phyloP scores from a whole-genome alignment of 2,329 filamentous ascomycete genomes.

The Fusarium duplospermum region DNA sequence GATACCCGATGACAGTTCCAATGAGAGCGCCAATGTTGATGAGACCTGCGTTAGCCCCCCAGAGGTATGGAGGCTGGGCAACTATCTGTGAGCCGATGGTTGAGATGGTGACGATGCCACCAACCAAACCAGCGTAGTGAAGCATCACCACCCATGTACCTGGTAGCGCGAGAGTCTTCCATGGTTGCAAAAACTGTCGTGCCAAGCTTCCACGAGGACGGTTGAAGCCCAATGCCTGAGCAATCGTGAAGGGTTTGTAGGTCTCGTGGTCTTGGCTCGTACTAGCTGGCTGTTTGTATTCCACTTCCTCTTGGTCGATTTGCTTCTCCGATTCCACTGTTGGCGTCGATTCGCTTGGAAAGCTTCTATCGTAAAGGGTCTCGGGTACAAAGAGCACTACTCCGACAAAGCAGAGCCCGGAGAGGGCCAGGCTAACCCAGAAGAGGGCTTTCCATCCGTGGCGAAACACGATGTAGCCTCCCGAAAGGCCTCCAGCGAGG shows the following conservation, averaged over 20 bases:
- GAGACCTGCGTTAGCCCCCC: constrained; percentile 49
- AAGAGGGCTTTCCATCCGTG: constrained; percentile 50
- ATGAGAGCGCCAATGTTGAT: constrained; percentile 51
- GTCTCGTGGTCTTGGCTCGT: not conserved
- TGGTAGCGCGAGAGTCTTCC: constrained; percentile 41
- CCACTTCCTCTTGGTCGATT: constrained; percentile 10
- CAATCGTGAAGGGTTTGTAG: constrained; percentile 9
- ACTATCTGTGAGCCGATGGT: constrained; percentile 49
- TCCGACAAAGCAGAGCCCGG: constrained; percentile 40
- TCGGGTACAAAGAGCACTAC: constrained; percentile 50
- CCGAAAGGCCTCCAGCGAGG: constrained; percentile 48
- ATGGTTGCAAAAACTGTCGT: constrained; percentile 16
- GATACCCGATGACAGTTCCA: constrained; percentile 44
- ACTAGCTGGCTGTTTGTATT: not conserved
- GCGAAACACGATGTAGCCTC: constrained; percentile 50
- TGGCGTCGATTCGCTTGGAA: not conserved
- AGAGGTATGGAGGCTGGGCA: constrained; percentile 47
- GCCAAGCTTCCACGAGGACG: constrained; percentile 13
- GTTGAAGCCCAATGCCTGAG: constrained; percentile 19
- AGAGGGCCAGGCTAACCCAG: constrained; percentile 46
- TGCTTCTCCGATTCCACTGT: not conserved
- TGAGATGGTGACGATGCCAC: constrained; percentile 50
- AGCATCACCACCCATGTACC: constrained; percentile 52
- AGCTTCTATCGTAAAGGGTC: constrained; percentile 45
- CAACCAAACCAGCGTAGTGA: constrained; percentile 52